These are phyloP conservation scores for Tolypocladium pustulatum DNA, from an alignment of 2,329 filamentous ascomycete genomes.

Conservation along the genomic window DNA sequence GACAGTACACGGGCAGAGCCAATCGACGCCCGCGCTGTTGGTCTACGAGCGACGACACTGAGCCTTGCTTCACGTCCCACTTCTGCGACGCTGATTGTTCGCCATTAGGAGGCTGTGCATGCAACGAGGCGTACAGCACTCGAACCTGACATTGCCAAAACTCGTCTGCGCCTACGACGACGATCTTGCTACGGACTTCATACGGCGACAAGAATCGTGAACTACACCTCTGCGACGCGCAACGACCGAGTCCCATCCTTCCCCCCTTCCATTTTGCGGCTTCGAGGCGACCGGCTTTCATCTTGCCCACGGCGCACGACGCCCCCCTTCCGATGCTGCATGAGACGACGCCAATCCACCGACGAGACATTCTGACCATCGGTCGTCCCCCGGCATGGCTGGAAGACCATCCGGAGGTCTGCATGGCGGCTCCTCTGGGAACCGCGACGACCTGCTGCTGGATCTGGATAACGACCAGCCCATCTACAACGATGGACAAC, in stretches of 20 bases:
- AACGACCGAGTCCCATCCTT: neutral
- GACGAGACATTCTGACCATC: constrained; percentile 18
- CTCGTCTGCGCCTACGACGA: neutral
- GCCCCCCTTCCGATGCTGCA: constrained; percentile 15
- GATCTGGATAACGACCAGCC: constrained; percentile 64
- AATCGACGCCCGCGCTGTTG: neutral
- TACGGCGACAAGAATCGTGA: neutral
- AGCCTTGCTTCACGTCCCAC: neutral
- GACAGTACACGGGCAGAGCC: neutral
- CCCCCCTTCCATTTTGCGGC: neutral
- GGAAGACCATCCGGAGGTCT: constrained; percentile 40
- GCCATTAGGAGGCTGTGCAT: constrained; percentile 8
- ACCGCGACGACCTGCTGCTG: constrained; percentile 54
- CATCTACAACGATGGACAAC: constrained; percentile 64
- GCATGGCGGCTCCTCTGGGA: constrained; percentile 36
- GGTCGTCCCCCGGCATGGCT: constrained; percentile 46
- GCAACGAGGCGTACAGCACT: neutral
- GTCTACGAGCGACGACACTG: neutral
- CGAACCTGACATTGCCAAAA: neutral
- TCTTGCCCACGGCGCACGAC: neutral
- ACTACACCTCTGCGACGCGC: neutral
- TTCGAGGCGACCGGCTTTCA: neutral
- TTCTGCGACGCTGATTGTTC: neutral
- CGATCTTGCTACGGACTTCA: neutral
- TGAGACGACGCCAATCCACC: constrained; percentile 18